Conservation (phyloP, 2,329 filamentous ascomycete genomes). For the Phialophora verrucosa region DNA sequence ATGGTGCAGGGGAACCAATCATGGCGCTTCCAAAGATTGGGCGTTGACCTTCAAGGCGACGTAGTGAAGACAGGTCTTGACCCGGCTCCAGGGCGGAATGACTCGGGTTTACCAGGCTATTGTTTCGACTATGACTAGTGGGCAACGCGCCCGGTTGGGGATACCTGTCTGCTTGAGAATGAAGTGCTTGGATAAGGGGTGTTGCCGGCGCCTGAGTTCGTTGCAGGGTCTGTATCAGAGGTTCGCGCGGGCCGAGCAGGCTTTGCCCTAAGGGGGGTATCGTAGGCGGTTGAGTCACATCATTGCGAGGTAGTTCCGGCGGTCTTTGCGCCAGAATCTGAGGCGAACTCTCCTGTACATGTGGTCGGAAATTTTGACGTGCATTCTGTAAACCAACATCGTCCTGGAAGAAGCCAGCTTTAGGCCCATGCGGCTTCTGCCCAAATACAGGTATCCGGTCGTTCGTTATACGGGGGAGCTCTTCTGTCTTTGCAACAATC, state of each 20-base stretch:
- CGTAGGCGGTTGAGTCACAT: slow-evolving; percentile 22
- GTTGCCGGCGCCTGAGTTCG: slow-evolving; percentile 23
- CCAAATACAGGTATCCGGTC: slow-evolving; percentile 44
- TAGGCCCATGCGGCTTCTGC: slow-evolving; percentile 49
- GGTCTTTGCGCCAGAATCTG: slow-evolving; percentile 34
- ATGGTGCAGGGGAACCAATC: slow-evolving; percentile 24
- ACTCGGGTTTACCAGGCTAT: slow-evolving; percentile 19
- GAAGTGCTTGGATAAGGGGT: slow-evolving; percentile 20
- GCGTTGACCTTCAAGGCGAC: slow-evolving; percentile 28
- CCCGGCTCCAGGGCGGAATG: slow-evolving; percentile 24
- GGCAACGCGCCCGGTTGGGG: slow-evolving; percentile 27
- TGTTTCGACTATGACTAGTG: slow-evolving; percentile 33
- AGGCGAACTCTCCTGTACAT: slow-evolving; percentile 43
- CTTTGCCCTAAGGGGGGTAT: slow-evolving; percentile 17
- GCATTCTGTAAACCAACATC: slow-evolving; percentile 42
- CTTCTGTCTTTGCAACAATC: slow-evolving; percentile 41
- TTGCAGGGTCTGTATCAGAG: slow-evolving; percentile 19
- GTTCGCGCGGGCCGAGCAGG: slow-evolving; percentile 29
- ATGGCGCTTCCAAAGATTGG: slow-evolving; percentile 21
- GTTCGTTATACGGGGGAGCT: slow-evolving; percentile 41
- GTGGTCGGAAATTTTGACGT: slow-evolving; percentile 45
- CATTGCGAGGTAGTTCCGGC: slow-evolving; percentile 24
- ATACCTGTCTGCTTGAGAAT: slow-evolving; percentile 31
- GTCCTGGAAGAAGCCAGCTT: slow-evolving; percentile 53
- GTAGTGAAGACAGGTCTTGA: slow-evolving; percentile 30